Evolutionary conservation across 2,329 filamentous ascomycete species (phyloP).

Genomic region (Phialophora chinensis): DNA sequence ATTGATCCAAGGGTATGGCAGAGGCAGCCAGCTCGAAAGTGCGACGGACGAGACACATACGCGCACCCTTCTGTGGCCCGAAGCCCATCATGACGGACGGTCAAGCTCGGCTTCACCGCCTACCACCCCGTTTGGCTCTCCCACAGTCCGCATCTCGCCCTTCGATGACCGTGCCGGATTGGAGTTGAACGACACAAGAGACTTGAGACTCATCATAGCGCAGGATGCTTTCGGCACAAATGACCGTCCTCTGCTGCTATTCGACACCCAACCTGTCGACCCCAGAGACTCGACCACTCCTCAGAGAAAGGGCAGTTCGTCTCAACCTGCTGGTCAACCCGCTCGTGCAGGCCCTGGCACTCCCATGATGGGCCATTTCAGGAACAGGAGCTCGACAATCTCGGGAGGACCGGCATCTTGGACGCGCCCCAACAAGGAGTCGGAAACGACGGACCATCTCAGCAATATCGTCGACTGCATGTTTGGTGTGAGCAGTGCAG

Average conservation of each 20-base stretch:
- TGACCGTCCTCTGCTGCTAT: constrained; percentile 53
- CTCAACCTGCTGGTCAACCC: constrained; percentile 32
- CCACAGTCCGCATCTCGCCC: constrained; percentile 50
- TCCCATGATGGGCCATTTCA: constrained; percentile 49
- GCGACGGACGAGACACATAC: constrained; percentile 58
- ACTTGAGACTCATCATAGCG: constrained; percentile 55
- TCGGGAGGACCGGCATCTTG: constrained; percentile 46
- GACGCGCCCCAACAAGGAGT: constrained; percentile 44
- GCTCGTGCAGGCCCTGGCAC: constrained; percentile 44
- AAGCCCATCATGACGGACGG: constrained; percentile 49
- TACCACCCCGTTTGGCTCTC: constrained; percentile 46
- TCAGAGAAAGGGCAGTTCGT: constrained; percentile 8
- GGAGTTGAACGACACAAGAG: constrained; percentile 52
- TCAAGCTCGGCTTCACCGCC: constrained; percentile 50
- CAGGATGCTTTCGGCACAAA: constrained; percentile 56
- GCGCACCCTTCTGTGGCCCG: constrained; percentile 55
- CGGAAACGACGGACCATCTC: constrained; percentile 56
- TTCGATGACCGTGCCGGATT: constrained; percentile 56
- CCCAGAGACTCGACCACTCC: constrained; percentile 12
- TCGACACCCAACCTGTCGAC: constrained; percentile 48
- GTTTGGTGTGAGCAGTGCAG: constrained; percentile 64
- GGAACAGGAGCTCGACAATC: constrained; percentile 54
- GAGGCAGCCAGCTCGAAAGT: constrained; percentile 46
- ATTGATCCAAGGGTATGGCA: constrained; percentile 34
- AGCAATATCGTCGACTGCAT: constrained; percentile 63